Base-by-base conservation (phyloP, 106 monocot species). In the Narthecium ossifragum region DNA sequence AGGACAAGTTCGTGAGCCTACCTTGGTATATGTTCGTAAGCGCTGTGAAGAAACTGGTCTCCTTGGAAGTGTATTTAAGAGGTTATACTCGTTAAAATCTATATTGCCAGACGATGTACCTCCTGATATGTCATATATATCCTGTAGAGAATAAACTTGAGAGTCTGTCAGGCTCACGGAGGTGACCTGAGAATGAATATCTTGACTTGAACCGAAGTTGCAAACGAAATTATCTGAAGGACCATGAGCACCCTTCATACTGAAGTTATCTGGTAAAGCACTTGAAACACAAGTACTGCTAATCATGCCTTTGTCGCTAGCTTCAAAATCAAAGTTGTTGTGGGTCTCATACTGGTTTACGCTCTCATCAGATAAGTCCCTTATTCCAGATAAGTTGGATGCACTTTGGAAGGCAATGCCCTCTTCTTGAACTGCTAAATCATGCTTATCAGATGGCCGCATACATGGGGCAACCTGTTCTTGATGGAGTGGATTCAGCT, bases 1-100 rank as follows among this genome's bases (percentile, higher is more conserved):
- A n/a, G n/a, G n/a, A n/a, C n/a, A n/a, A n/a, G n/a, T n/a, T n/a
- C n/a, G n/a, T n/a, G n/a, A n/a, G n/a, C 26, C 2, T 61, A 98
- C 96, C 90, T 98, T 98, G 0, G 96, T 98, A 65, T 81, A 90
- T 58, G 96, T 98, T 37, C 96, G 70, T 37, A 82, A 45, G 68
- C 72, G 84, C 26, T 63, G 81, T 31, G 72, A 73, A 3, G 63
- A 59, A 4, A 53, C 68, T 58, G 74, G 83, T 51, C 88, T 84
- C 53, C 45, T 64, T 48, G 78, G 49, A 62, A 39, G 70, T 56
- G 30, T 62, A 58, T 67, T 67, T 49, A 79, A 45, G 25, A 61
- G 53, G 41, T 20, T 58, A 18, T 57, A 64, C 1, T 85, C 91
- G 52, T 56, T 70, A 24, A 62, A 37, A 66, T 76, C 86, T 15